phyloP scores from a whole-genome alignment of 2,329 filamentous ascomycete genomes.

The Gyromitra esculenta region DNA sequence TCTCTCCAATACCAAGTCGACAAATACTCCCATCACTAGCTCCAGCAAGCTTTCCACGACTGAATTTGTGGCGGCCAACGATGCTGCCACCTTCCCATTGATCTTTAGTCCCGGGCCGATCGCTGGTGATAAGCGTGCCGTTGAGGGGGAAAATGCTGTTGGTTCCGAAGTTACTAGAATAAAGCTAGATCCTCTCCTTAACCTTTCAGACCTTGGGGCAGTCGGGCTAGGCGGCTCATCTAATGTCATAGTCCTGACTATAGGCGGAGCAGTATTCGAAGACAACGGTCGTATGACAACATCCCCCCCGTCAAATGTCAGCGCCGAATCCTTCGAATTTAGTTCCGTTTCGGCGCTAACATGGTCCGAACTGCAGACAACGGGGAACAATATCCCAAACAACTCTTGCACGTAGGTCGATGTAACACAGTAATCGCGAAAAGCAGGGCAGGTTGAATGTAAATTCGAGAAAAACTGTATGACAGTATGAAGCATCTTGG shows the following conservation, averaged over 20 bases:
- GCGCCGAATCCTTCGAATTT: conserved; percentile 79
- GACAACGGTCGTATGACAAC: conserved; percentile 82
- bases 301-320: conserved; percentile 86
- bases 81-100: conserved; percentile 59
- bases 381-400: conserved; percentile 82
- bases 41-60: conserved; percentile 81
- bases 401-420: conserved; percentile 85
- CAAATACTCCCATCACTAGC: conserved; percentile 80
- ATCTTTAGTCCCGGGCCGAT: conserved; percentile 56
- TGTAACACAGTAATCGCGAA: conserved; percentile 81
- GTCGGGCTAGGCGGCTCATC: conserved; percentile 62
- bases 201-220: conserved; percentile 67
- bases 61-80: conserved; percentile 68
- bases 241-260: conserved; percentile 75
- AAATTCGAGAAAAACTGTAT: conserved; percentile 82
- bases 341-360: conserved; percentile 86
- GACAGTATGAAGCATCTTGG: conserved; percentile 76
- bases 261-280: conserved; percentile 63
- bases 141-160: conserved; percentile 67
- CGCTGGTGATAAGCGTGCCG: conserved; percentile 67
- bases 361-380: conserved; percentile 84
- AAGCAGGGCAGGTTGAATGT: conserved; percentile 77
- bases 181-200: conserved; percentile 88
- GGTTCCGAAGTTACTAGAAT: conserved; percentile 81
- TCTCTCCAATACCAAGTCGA: conserved; percentile 82